Conservation (phyloP, 768 basidiomycete species). For the Leccinum longicurvipes region DNA sequence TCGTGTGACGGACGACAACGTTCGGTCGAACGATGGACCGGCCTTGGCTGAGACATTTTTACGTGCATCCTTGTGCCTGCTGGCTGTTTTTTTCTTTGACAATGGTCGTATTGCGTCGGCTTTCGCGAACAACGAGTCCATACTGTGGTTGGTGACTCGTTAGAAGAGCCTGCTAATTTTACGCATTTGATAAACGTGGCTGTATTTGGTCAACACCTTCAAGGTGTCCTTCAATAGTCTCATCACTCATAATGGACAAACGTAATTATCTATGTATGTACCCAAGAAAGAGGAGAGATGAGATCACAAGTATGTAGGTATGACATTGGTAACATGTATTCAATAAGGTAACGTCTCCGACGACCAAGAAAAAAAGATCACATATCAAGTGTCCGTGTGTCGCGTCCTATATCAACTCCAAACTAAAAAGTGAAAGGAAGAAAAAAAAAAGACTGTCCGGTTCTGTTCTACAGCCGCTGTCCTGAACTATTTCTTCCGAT, state of each 20-base stretch:
- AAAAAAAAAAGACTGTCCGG: neutral
- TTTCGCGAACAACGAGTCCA: constrained; percentile 74
- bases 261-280: neutral
- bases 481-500: constrained; percentile 27
- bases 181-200: too few species aligned
- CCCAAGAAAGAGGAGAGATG: neutral
- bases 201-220: too few species aligned
- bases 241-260: neutral
- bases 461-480: constrained; percentile 22
- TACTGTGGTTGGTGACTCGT: neutral
- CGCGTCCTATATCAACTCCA: neutral
- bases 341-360: constrained; percentile 5
- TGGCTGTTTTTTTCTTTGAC: constrained; percentile 37
- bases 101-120: constrained; percentile 56
- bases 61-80: constrained; percentile 24
- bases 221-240: too few species aligned
- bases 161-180: too few species aligned
- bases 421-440: neutral
- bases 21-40: constrained; percentile 42
- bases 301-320: constrained; percentile 9
- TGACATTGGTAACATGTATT: neutral
- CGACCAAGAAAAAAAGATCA: neutral
- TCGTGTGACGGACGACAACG: constrained; percentile 52
- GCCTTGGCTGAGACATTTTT: constrained; percentile 15
- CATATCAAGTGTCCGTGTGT: constrained; percentile 6